These are phyloP conservation scores for Neopestalotiopsis sp. DNA, from an alignment of 2,329 filamentous ascomycete genomes.

Conservation along the genomic window DNA sequence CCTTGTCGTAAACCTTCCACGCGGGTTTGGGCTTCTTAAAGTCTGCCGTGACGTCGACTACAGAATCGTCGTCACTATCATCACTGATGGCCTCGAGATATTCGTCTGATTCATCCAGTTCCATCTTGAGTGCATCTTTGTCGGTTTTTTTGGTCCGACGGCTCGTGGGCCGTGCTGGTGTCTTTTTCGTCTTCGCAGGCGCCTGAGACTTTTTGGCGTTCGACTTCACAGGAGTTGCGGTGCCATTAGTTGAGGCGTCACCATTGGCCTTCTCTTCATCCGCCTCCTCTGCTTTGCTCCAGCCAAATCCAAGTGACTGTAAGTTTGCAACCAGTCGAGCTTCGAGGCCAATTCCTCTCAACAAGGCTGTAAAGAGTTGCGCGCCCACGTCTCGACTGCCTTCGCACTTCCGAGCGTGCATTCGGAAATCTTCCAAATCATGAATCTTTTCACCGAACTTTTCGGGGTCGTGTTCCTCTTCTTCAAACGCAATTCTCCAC, in stretches of 20 bases:
- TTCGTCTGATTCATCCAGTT: constrained; percentile 51
- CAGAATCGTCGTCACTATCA: constrained; percentile 63
- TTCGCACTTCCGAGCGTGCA: constrained; percentile 69
- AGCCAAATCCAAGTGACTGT: constrained; percentile 88
- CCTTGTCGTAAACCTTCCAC: constrained; percentile 68
- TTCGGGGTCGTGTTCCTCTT: constrained; percentile 64
- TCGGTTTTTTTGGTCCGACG: constrained; percentile 30
- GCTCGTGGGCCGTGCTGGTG: constrained; percentile 27
- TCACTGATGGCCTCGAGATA: constrained; percentile 51
- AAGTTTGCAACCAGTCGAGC: constrained; percentile 83
- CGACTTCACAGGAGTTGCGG: constrained; percentile 17
- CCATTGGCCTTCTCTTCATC: constrained; percentile 51
- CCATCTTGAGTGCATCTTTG: constrained; percentile 31
- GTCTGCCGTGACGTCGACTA: constrained; percentile 58
- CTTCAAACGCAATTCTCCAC: constrained; percentile 73
- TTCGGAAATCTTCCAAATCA: constrained; percentile 70
- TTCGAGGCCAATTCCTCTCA: constrained; percentile 82
- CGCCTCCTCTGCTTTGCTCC: constrained; percentile 85
- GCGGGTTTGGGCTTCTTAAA: constrained; percentile 43
- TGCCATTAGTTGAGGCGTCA: constrained; percentile 21
- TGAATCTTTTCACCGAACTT: constrained; percentile 78
- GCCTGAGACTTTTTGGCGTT: constrained; percentile 19
- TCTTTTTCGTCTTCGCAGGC: constrained; percentile 25
- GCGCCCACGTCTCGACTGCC: constrained; percentile 89
- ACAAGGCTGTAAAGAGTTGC: constrained; percentile 85